Evolutionary conservation across 805 yeast species (phyloP).

Genomic region (Candida yuanshanica): DNA sequence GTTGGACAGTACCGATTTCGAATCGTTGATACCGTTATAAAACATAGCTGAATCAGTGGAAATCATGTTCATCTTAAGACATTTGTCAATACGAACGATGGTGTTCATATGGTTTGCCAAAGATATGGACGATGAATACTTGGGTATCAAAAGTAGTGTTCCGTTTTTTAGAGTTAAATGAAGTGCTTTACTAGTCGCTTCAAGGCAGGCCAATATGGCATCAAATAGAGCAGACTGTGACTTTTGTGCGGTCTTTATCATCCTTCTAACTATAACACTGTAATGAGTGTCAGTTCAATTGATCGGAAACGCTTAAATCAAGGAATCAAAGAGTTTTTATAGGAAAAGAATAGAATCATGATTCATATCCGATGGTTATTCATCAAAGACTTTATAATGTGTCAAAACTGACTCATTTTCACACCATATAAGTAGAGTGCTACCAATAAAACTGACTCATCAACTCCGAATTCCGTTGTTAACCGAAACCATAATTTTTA

Average conservation of each 20-base stretch:
- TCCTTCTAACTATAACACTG: no score
- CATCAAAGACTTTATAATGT: no score
- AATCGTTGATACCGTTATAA: not conserved
- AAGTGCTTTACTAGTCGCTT: not conserved
- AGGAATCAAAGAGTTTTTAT: no score
- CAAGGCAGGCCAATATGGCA: not conserved
- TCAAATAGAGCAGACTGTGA: not conserved
- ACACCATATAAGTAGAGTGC: no score
- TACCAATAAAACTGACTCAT: no score
- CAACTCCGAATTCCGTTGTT: no score
- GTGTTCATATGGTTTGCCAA: not conserved
- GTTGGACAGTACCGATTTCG: not conserved
- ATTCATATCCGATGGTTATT: no score
- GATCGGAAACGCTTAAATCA: no score
- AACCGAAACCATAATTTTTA: no score
- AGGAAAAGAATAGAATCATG: no score
- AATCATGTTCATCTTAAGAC: not conserved
- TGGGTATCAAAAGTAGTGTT: not conserved
- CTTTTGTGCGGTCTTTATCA: not conserved
- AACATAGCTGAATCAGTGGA: not conserved
- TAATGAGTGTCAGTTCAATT: no score
- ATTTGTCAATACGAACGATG: not conserved
- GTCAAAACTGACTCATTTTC: no score
- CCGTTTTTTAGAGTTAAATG: not conserved
- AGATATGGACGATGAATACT: not conserved